Base-by-base conservation (phyloP, 139 green algal genomes). In the Haematococcus sp. region DNA sequence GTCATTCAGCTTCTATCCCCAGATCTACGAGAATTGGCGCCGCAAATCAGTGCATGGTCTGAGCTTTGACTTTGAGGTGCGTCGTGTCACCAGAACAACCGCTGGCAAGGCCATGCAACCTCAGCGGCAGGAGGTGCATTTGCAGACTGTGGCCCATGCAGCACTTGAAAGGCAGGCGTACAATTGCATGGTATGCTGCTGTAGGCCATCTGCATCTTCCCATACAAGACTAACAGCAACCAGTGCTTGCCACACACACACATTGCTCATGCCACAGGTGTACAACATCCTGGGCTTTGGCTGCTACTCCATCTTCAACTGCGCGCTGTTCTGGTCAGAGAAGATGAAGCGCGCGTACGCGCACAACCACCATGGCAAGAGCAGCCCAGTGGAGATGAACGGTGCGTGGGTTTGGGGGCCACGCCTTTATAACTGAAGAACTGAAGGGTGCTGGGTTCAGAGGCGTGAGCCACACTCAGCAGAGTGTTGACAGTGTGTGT, bases 231-330 rank as follows among this genome's bases (percentile, higher is more conserved):
- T n/a, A n/a, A n/a, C n/a, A n/a, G n/a, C n/a, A n/a, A n/a, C n/a
- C n/a, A n/a, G n/a, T n/a, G n/a, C n/a, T n/a, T n/a, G n/a, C n/a
- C n/a, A n/a, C n/a, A n/a, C n/a, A n/a, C n/a, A n/a, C n/a, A n/a
- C n/a, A n/a, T n/a, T n/a, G n/a, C n/a, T n/a, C n/a, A n/a, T n/a
- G n/a, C n/a, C n/a, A n/a, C 23, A 27, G 7, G 23, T 61, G 15
- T 34, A 88, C 28, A 91, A 89, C 74, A 22, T 87, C 27, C 69
- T 92, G 51, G 87, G 87, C 22, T 92, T 90, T 55, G 34, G 70
- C 30, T 84, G 77, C 65, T 92, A 93, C 44, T 65, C 84, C 5
- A 63, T 82, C 7, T 93, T 90, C 83, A 93, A 90, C 31, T 49
- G 58, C 56, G 78, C 79, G 0, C 73, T 93, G 15, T 89, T 78